A percentile compares a stretch with the other conserved stretches of the same genome.
Evolutionary conservation across 352 stramenopile genomes (phyloP).

Genomic region (Plasmopara muralis): DNA sequence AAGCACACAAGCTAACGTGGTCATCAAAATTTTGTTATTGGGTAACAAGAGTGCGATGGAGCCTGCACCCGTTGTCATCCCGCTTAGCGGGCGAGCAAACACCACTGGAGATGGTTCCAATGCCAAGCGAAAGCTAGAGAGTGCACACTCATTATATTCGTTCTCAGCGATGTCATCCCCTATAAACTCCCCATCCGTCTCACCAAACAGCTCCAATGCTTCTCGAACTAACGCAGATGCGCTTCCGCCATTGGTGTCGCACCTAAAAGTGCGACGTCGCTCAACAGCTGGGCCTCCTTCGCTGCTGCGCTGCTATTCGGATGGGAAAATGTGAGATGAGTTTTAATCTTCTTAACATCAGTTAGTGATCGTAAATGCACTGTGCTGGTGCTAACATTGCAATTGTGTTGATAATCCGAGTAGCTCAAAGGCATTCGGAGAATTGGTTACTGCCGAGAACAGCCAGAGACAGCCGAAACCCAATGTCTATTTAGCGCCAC

Average conservation of each 20-base stretch:
- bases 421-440: conserved; percentile 31
- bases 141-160: conserved; percentile 16
- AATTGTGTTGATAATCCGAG: conserved; percentile 8
- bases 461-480: conserved; percentile 5
- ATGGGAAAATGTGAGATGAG: conserved; percentile 63
- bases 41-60: conserved; percentile 22
- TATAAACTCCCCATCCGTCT: conserved; percentile 10
- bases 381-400: conserved; percentile 5
- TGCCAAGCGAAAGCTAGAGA: conserved; percentile 67
- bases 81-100: conserved; percentile 13
- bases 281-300: conserved; percentile 23
- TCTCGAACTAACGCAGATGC: conserved; percentile 22
- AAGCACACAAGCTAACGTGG: too few species aligned
- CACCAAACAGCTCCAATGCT: conserved; percentile 19
- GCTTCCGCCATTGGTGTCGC: conserved; percentile 31
- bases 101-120: conserved; percentile 32
- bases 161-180: conserved; percentile 15
- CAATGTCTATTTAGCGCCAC: conserved; percentile 26
- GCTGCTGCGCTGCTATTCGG: conserved; percentile 58
- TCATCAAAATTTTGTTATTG: neutral
- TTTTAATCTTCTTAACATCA: neutral
- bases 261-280: conserved; percentile 47
- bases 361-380: neutral
- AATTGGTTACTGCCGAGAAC: conserved; percentile 28
- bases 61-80: conserved; percentile 14